A percentile compares a stretch with the other conserved stretches of the same genome.
Evolutionary conservation across 2,329 filamentous ascomycete species (phyloP).

Genomic region (Pestalotiopsis sp.): DNA sequence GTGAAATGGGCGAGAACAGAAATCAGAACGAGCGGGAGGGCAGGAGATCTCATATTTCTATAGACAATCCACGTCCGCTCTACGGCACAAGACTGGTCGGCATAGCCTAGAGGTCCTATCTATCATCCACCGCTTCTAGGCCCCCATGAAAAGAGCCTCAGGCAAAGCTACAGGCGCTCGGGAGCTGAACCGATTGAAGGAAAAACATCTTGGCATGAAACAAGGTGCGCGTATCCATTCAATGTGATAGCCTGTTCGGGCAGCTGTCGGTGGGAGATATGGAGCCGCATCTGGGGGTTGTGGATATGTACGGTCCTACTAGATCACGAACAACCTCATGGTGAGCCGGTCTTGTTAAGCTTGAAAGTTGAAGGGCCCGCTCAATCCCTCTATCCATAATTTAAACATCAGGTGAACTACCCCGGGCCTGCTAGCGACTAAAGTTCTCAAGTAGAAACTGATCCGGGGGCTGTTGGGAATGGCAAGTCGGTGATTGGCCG

Average conservation of each 20-base stretch:
- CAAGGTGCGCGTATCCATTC: background rate
- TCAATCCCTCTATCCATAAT: conserved; percentile 1
- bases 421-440: background rate
- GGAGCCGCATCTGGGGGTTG: background rate
- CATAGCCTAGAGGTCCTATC: background rate
- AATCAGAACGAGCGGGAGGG: background rate
- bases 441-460: background rate
- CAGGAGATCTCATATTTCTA: background rate
- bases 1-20: background rate
- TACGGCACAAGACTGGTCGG: background rate
- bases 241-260: background rate
- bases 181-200: conserved; percentile 3
- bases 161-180: background rate
- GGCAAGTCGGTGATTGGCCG: background rate
- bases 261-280: background rate
- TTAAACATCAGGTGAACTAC: conserved; percentile 4
- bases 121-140: background rate
- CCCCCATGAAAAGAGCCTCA: background rate
- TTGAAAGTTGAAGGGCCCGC: background rate
- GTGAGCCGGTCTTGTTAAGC: background rate
- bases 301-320: too few relatives aligned
- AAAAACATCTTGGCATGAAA: conserved; percentile 8
- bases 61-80: background rate
- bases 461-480: background rate
- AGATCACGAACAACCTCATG: background rate